Percentiles rank a stretch among this genome's conserved stretches.
phyloP scores from a whole-genome alignment of 73 alveolate genomes.

The Breviolum minutum region DNA sequence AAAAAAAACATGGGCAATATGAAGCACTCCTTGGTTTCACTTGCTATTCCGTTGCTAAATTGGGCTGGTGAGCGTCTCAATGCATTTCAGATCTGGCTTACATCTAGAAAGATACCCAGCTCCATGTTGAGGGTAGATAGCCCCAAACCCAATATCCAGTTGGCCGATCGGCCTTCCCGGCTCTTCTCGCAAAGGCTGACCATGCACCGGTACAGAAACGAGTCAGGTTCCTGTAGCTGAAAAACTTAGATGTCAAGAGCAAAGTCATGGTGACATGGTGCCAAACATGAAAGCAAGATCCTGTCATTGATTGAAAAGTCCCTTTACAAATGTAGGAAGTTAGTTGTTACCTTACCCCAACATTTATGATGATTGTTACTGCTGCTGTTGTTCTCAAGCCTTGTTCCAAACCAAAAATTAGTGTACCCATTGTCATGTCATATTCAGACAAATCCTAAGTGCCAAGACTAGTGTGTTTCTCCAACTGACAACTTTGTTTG shows the following conservation, averaged over 20 bases:
- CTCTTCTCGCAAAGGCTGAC: slow-evolving; percentile 55
- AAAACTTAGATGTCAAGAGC: not conserved
- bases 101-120: not conserved
- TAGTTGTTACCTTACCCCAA: no score
- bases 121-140: not conserved
- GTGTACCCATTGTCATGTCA: no score
- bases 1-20: no score
- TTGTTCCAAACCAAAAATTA: no score
- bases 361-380: no score
- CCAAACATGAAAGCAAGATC: not conserved
- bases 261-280: no score
- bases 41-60: not conserved
- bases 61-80: not conserved
- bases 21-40: no score
- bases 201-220: slow-evolving; percentile 75
- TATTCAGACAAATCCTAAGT: no score
- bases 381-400: no score
- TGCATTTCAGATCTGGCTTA: not conserved
- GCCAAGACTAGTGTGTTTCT: no score
- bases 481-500: no score
- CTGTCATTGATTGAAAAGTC: not conserved
- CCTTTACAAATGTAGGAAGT: no score
- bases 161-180: not conserved
- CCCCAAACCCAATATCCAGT: not conserved
- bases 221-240: slow-evolving; percentile 39